Percentiles rank a stretch among this genome's conserved stretches.
Conservation (phyloP, 2,329 filamentous ascomycete genomes). For the Nemania diffusa region DNA sequence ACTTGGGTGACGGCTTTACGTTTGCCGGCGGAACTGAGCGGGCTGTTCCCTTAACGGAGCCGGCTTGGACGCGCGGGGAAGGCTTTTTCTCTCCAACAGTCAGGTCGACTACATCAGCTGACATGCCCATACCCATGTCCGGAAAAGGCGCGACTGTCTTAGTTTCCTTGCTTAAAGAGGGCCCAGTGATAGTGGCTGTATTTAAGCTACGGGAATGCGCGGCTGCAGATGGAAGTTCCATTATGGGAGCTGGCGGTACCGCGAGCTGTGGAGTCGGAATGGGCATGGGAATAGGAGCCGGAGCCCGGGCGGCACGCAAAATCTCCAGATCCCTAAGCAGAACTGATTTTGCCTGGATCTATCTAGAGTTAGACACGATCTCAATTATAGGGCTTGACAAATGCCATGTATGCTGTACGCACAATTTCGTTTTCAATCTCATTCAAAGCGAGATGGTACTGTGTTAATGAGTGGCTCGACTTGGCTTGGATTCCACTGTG, state of each 20-base stretch:
- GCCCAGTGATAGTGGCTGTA: constrained; percentile 37
- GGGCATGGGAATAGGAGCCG: constrained; percentile 31
- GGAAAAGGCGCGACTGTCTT: constrained; percentile 65
- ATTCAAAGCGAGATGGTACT: constrained; percentile 65
- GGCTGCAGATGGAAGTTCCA: constrained; percentile 51
- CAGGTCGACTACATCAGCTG: constrained; percentile 47
- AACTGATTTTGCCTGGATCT: constrained; percentile 66
- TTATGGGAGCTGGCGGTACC: constrained; percentile 46
- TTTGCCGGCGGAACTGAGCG: constrained; percentile 42
- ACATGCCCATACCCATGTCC: constrained; percentile 64
- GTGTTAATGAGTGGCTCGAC: constrained; percentile 58
- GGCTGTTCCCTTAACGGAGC: constrained; percentile 36
- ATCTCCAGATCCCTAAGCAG: constrained; percentile 64
- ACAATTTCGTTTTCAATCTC: constrained; percentile 67
- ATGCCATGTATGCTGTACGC: constrained; percentile 40
- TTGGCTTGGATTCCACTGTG: constrained; percentile 53
- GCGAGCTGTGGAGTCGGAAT: constrained; percentile 38
- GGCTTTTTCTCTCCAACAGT: constrained; percentile 43
- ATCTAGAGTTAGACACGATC: constrained; percentile 28
- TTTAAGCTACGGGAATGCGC: constrained; percentile 49
- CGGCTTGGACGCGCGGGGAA: constrained; percentile 43
- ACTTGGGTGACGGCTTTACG: constrained; percentile 46
- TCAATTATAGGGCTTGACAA: background rate
- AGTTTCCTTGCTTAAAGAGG: constrained; percentile 51
- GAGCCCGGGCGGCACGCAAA: constrained; percentile 47